Evolutionary conservation across 1,284 basidiomycete genomes (phyloP), one percentile per base, ranked within the genome.

Genomic region (Phellinidium pouzarii): DNA sequence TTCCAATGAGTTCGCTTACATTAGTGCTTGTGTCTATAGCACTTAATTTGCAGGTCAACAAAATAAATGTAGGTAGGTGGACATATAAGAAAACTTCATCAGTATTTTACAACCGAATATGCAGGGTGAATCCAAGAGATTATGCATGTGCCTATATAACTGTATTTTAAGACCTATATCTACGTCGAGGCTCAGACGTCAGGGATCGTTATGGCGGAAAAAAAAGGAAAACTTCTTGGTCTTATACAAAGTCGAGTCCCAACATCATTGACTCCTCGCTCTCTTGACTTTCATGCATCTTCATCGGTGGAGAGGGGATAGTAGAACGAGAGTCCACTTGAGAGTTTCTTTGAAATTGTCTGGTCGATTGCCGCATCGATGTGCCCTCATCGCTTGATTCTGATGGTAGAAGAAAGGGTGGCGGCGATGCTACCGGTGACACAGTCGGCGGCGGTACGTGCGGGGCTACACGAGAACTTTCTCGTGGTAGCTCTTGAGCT

Each of bases 261-360:
- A 55, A 25, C 41, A 55, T 55, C 49, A 51, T 55, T 1, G 48
- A 50, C 2, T 20, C 52, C n/a, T 55, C 53, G 22, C 49, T 51
- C n/a, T 47, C 53, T 12, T 31, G 49, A 19, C 53, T 55, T 19
- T 50, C 49, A 22, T 53, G 45, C 20, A 44, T 20, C 19, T 53
- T 48, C 27, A 37, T 48, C 20, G 37, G 20, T 4, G 37, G 22
- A 31, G 46, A 48, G 12, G 19, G 44, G 3, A 12, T 34, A 14
- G 26, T 20, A 23, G 52, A 23, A 14, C 26, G 52, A n/a, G 40
- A 27, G 22, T 8, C 4, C 37, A 42, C 9, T 17, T 27, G 42
- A 38, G 43, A 14, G 17, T 25, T 7, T 7, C 29, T 34, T 7
- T n/a, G 27, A 22, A 40, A 42, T 17, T 19, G 23, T 29, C 44